These are phyloP conservation scores for Aspergillus pseudoviridinutans DNA, from an alignment of 2,329 filamentous ascomycete species.

Conservation along the genomic window DNA sequence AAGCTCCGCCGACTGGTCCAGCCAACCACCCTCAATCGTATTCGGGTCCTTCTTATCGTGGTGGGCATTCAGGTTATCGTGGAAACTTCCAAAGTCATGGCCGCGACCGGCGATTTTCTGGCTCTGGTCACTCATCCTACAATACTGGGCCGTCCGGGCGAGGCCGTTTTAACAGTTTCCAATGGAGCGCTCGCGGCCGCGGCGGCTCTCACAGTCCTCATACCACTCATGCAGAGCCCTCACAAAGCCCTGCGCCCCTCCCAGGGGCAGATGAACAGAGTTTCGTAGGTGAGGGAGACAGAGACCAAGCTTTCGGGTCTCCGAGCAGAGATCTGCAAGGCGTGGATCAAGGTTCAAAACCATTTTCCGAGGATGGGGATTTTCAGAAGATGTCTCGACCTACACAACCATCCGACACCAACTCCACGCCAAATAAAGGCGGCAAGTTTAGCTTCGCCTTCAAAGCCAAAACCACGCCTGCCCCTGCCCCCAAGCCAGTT, in stretches of 20 bases:
- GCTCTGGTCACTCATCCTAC: slow-evolving; percentile 47
- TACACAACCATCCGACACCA: slow-evolving; percentile 51
- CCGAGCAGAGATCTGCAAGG: slow-evolving; percentile 59
- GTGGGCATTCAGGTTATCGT: slow-evolving; percentile 54
- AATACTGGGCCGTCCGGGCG: slow-evolving; percentile 42
- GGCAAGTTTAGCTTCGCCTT: slow-evolving; percentile 92
- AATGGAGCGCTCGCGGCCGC: slow-evolving; percentile 63
- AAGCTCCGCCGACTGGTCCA: slow-evolving; percentile 50
- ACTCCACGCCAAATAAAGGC: slow-evolving; percentile 50
- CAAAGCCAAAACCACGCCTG: slow-evolving; percentile 67
- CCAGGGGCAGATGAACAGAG: slow-evolving; percentile 32
- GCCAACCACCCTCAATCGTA: slow-evolving; percentile 56
- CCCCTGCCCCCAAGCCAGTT: slow-evolving; percentile 50
- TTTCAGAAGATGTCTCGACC: slow-evolving; percentile 54
- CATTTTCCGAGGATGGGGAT: slow-evolving; percentile 34
- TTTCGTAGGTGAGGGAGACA: slow-evolving; percentile 45
- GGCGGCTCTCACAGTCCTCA: slow-evolving; percentile 42
- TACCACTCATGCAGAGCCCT: slow-evolving; percentile 32
- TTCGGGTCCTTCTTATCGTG: slow-evolving; percentile 47
- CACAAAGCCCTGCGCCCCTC: slow-evolving; percentile 28
- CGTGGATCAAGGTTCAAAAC: slow-evolving; percentile 58
- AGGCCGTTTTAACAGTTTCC: slow-evolving; percentile 62
- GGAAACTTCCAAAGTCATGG: slow-evolving; percentile 53
- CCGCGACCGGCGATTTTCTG: slow-evolving; percentile 43
- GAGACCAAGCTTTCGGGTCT: slow-evolving; percentile 59